Evolutionary conservation across 2,329 filamentous ascomycete species (phyloP), one percentile per base, ranked within the genome.

Genomic region (Diaporthe sp.): DNA sequence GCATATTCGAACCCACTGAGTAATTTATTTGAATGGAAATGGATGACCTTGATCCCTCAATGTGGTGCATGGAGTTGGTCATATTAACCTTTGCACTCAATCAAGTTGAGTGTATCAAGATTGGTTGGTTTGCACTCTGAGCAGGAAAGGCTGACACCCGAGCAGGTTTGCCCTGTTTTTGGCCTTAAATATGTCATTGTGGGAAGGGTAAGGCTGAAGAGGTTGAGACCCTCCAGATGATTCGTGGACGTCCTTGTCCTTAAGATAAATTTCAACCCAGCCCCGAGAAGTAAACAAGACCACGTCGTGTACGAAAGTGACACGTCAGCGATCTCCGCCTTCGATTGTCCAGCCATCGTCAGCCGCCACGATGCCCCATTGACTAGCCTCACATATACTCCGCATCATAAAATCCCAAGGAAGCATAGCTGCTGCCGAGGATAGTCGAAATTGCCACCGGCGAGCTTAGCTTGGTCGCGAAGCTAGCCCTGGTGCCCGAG

Each of bases 401-500:
- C 13, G 78, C 74, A 37, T 83, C 82, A 51, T 80, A 83, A 67
- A 79, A 83, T 0, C 76, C 80, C 9, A 77, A 77, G 25, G 57
- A 77, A 6, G 78, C 71, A 76, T 83, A 82, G 17, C 73, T 76
- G 63, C 78, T 79, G 1, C 81, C 81, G 13, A 84, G 75, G 3
- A 84, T 79, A 10, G 75, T 78, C 28, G 72, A 73, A 55, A 86
- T 84, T 5, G 81, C 77, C 0, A 88, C 83, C 0, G 86, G 74
- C 0, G 80, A 75, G 34, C 76, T 78, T 25, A 88, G 80, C 76
- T 81, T 83, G 67, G 78, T 83, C 10, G 84, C 78, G 73, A 85
- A 87, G 51, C 82, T 84, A 13, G 89, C 90, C 68, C 91, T 84
- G 0, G 85, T 86, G 0, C 90, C 90, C 25, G 83, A 81, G 3